Percentiles rank a stretch among this genome's conserved stretches.
phyloP scores from a whole-genome alignment of 257 asterid genomes.

The Solanum clarkiae region DNA sequence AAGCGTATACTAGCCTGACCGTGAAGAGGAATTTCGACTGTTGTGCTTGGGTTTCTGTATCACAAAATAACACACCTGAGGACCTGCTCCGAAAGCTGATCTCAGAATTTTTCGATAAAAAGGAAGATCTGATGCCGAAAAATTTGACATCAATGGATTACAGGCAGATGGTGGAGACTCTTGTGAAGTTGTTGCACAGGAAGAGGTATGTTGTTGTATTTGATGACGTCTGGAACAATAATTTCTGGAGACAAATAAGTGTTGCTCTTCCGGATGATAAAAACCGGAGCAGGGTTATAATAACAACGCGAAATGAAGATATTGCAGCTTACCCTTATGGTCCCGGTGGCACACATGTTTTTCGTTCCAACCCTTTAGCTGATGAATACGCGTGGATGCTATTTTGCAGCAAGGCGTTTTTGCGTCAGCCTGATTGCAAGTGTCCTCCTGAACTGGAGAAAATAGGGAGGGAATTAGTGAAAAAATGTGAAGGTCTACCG shows the following conservation, averaged over 20 bases:
- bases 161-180: constrained; percentile 17
- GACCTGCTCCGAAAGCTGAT: constrained; percentile 13
- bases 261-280: constrained; percentile 21
- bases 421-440: background rate
- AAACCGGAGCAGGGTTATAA: constrained; percentile 30
- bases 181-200: constrained; percentile 3
- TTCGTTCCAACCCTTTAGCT: constrained; percentile 9
- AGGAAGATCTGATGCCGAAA: constrained; percentile 2
- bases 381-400: constrained; percentile 27
- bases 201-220: constrained; percentile 30
- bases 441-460: constrained; percentile 18
- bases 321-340: constrained; percentile 18
- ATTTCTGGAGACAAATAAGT: constrained; percentile 18
- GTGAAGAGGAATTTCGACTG: constrained; percentile 8
- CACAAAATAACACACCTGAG: constrained; percentile 1
- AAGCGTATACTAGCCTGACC: constrained; percentile 2
- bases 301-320: constrained; percentile 24
- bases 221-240: constrained; percentile 29
- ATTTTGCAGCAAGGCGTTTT: constrained; percentile 38
- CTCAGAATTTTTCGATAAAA: constrained; percentile 3
- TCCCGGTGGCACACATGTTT: constrained; percentile 1
- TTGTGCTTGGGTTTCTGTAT: constrained; percentile 19
- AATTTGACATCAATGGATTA: constrained; percentile 12
- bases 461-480: background rate
- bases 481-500: constrained; percentile 32